Evolutionary conservation across 1,139 yeast genomes (phyloP).

Genomic region (Nakaseomyces kungkrabaensis): DNA sequence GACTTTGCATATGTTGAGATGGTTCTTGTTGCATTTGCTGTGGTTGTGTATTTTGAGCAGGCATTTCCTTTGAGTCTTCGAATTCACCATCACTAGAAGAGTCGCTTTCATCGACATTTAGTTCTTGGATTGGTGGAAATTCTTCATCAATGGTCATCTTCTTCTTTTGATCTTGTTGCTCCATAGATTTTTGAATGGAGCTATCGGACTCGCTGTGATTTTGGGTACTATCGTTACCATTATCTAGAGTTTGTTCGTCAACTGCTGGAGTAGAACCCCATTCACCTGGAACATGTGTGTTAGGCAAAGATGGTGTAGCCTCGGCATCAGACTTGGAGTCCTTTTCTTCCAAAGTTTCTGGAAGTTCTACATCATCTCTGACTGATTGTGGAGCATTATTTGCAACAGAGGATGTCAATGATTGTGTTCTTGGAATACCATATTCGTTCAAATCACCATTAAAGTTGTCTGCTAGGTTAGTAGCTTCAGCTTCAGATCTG

Average conservation of each 20-base stretch:
- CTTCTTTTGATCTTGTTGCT: background rate
- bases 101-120: constrained; percentile 52
- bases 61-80: constrained; percentile 14
- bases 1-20: constrained; percentile 8
- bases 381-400: constrained; percentile 85
- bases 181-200: constrained; percentile 13
- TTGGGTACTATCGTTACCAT: background rate
- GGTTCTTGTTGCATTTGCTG: background rate
- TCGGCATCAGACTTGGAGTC: constrained; percentile 3
- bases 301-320: background rate
- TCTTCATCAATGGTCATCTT: constrained; percentile 34
- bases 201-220: constrained; percentile 8
- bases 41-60: constrained; percentile 1
- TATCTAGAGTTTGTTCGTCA: background rate
- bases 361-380: constrained; percentile 29
- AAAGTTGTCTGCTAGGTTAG: constrained; percentile 22
- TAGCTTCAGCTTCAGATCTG: constrained; percentile 16
- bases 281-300: constrained; percentile 16
- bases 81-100: constrained; percentile 34
- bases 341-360: constrained; percentile 13
- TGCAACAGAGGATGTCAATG: constrained; percentile 82
- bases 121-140: constrained; percentile 64
- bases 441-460: constrained; percentile 30
- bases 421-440: constrained; percentile 49
- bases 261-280: constrained; percentile 8